Conservation (phyloP, 306 rosid genomes). For the Carpinus viminea region DNA sequence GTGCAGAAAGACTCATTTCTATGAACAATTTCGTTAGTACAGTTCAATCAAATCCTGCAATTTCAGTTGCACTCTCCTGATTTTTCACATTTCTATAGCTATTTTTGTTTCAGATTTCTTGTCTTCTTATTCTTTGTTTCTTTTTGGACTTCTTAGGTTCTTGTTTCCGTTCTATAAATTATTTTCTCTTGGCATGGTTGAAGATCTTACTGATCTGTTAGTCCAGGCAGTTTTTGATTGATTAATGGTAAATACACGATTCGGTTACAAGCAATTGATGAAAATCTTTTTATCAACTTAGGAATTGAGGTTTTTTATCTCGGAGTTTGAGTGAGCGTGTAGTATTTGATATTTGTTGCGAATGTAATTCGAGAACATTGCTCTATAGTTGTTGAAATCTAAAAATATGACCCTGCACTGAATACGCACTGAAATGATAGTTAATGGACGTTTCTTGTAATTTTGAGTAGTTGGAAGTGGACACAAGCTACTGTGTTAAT, state of each 20-base stretch:
- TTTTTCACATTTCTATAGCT: neutral
- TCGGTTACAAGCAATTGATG: neutral
- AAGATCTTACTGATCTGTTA: slow-evolving; percentile 10
- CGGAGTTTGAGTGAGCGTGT: neutral
- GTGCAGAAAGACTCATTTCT: neutral
- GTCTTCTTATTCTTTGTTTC: neutral
- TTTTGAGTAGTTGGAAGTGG: neutral
- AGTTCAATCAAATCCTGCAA: neutral
- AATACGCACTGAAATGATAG: neutral
- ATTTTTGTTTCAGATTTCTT: neutral
- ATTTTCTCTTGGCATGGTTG: neutral
- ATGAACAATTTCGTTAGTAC: neutral
- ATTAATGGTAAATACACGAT: neutral
- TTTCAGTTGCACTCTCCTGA: neutral
- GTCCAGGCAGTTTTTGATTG: neutral
- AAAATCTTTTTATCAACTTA: neutral
- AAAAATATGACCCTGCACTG: neutral
- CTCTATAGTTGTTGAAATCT: neutral
- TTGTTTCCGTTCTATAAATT: neutral
- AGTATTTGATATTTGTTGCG: neutral
- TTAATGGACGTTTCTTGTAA: neutral
- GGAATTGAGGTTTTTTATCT: neutral
- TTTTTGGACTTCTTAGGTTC: neutral
- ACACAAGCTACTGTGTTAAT: neutral
- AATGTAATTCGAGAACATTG: neutral